These are phyloP conservation scores for Candida glucosophila DNA, from an alignment of 1,139 yeast genomes.

Conservation along the genomic window DNA sequence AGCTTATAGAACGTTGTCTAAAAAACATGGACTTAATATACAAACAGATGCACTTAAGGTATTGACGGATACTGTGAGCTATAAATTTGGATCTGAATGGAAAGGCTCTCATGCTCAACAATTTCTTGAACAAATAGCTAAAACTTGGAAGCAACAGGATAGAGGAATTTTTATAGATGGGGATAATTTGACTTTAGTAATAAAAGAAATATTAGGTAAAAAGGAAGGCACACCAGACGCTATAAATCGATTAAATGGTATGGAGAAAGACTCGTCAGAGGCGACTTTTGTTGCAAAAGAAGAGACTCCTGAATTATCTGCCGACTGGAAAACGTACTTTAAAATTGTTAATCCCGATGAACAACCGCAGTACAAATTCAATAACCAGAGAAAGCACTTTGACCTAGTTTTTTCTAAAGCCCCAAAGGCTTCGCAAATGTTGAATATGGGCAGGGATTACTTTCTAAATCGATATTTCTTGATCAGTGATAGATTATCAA, in stretches of 20 bases:
- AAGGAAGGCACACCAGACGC: conserved; percentile 8
- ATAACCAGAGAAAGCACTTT: conserved; percentile 58
- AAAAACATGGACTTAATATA: conserved; percentile 85
- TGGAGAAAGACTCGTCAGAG: too few relatives aligned
- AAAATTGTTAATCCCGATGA: conserved; percentile 54
- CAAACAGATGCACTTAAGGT: conserved; percentile 75
- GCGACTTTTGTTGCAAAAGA: conserved; percentile 12
- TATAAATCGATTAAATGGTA: neutral
- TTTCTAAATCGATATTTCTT: conserved; percentile 45
- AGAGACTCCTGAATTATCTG: conserved; percentile 9
- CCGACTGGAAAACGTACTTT: conserved; percentile 70
- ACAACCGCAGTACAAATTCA: conserved; percentile 63
- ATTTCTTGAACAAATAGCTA: conserved; percentile 73
- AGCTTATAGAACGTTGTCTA: conserved; percentile 82
- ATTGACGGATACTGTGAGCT: conserved; percentile 67
- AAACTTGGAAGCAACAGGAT: conserved; percentile 81
- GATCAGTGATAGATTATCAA: conserved; percentile 57
- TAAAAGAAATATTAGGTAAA: conserved; percentile 39
- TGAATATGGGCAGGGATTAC: conserved; percentile 16
- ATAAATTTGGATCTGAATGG: conserved; percentile 82
- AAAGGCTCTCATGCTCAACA: conserved; percentile 56
- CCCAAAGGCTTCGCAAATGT: conserved; percentile 10
- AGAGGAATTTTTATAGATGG: conserved; percentile 81
- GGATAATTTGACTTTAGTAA: conserved; percentile 52
- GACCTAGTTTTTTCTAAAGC: conserved; percentile 17